Percentiles rank a stretch among this genome's conserved stretches.
These are phyloP conservation scores for Candida dajiaensis DNA, from an alignment of 805 yeast species.

Conservation along the genomic window DNA sequence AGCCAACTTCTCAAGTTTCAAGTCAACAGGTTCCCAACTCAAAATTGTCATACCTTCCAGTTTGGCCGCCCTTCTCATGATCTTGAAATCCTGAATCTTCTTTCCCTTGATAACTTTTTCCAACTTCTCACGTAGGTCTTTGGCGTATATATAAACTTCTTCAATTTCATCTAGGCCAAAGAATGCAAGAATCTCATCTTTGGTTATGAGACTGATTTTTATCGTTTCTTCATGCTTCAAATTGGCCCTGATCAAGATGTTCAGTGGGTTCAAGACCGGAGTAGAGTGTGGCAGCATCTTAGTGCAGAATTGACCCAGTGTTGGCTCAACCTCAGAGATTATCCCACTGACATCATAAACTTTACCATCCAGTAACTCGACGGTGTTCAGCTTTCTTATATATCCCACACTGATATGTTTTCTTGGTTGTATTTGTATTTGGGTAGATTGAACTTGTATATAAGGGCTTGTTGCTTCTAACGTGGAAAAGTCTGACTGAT, in stretches of 20 bases:
- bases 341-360: slow-evolving; percentile 10
- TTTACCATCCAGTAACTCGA: slow-evolving; percentile 17
- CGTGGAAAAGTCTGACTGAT: not conserved
- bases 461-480: not conserved
- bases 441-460: not conserved
- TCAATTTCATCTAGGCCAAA: slow-evolving; percentile 19
- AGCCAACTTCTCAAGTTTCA: not conserved
- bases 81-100: slow-evolving; percentile 4
- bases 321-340: slow-evolving; percentile 16
- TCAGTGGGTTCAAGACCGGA: slow-evolving; percentile 12
- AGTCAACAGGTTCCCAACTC: slow-evolving; percentile 4
- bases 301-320: slow-evolving; percentile 11
- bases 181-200: slow-evolving; percentile 14
- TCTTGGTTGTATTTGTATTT: not conserved
- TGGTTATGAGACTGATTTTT: slow-evolving; percentile 8
- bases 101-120: slow-evolving; percentile 1
- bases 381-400: slow-evolving; percentile 10
- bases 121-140: slow-evolving; percentile 6
- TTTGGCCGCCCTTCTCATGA: slow-evolving; percentile 12
- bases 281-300: slow-evolving; percentile 2
- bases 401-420: not conserved
- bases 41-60: slow-evolving; percentile 5
- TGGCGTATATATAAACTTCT: slow-evolving; percentile 14
- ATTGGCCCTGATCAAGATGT: slow-evolving; percentile 1
- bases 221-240: slow-evolving; percentile 6